A percentile compares a stretch with the other conserved stretches of the same genome.
Evolutionary conservation across 768 basidiomycete species (phyloP).

Genomic region (Polyporus arcularius): DNA sequence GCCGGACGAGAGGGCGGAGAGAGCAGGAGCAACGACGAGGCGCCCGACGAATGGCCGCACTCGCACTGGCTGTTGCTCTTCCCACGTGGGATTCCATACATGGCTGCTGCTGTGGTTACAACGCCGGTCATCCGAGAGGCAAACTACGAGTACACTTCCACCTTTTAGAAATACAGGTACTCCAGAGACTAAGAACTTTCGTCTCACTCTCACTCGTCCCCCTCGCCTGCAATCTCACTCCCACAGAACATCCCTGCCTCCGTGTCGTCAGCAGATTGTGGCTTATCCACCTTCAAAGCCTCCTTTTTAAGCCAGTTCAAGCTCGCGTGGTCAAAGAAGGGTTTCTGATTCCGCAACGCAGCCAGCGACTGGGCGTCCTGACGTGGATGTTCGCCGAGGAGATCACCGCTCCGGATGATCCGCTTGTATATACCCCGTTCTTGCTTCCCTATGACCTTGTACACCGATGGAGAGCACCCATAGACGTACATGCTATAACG

Average conservation of each 20-base stretch:
- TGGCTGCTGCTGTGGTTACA: background rate
- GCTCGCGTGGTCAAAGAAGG: background rate
- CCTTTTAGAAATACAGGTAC: too few species aligned
- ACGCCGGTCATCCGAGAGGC: background rate
- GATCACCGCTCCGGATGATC: background rate
- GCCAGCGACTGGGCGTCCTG: background rate
- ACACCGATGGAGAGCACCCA: slow-evolving; percentile 24
- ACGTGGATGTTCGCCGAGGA: slow-evolving; percentile 1
- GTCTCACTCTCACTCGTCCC: too few species aligned
- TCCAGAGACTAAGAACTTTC: too few species aligned
- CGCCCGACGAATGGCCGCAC: slow-evolving; percentile 11
- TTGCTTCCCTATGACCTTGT: slow-evolving; percentile 11
- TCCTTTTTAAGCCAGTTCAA: too few species aligned
- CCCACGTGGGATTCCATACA: slow-evolving; percentile 9
- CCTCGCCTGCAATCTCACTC: too few species aligned
- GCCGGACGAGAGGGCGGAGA: background rate
- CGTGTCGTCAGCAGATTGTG: too few species aligned
- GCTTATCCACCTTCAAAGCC: too few species aligned
- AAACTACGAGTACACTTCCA: too few species aligned
- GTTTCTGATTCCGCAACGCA: background rate
- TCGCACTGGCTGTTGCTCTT: slow-evolving; percentile 1
- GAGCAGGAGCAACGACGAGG: background rate
- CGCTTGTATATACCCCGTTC: background rate
- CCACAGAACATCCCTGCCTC: too few species aligned
- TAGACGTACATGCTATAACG: slow-evolving; percentile 22